Conservation (phyloP, 2,329 filamentous ascomycete species). For the Coniochaeta sp. region DNA sequence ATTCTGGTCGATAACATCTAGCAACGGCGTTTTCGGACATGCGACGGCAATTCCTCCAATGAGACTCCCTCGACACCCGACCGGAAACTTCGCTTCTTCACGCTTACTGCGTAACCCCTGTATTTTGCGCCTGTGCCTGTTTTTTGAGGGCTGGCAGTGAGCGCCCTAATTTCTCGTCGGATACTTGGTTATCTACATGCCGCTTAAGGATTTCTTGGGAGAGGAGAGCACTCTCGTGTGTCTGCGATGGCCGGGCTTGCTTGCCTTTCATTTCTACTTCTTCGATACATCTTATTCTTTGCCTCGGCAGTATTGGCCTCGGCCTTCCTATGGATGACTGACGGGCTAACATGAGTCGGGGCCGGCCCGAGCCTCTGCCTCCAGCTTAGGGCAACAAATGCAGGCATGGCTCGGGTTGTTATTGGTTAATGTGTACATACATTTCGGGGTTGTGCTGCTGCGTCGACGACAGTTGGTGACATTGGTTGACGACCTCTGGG, state of each 20-base stretch:
- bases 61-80: background rate
- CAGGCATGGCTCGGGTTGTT: background rate
- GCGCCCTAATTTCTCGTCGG: background rate
- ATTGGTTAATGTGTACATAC: background rate
- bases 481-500: background rate
- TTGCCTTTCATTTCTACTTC: background rate
- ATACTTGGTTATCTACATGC: background rate
- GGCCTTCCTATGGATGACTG: background rate
- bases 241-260: background rate
- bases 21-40: background rate
- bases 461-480: background rate
- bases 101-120: background rate
- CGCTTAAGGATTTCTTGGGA: background rate
- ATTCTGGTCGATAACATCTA: background rate
- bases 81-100: background rate
- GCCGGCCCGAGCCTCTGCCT: background rate
- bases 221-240: background rate
- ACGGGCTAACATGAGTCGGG: background rate
- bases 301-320: background rate
- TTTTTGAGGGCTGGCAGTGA: background rate
- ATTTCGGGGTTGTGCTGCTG: background rate
- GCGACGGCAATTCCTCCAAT: background rate
- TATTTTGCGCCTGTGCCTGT: background rate
- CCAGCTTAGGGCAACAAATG: background rate
- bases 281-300: background rate